Percentiles rank a stretch among this genome's conserved stretches.
phyloP scores from a whole-genome alignment of 2,329 filamentous ascomycete genomes.

The Diaporthe citri region DNA sequence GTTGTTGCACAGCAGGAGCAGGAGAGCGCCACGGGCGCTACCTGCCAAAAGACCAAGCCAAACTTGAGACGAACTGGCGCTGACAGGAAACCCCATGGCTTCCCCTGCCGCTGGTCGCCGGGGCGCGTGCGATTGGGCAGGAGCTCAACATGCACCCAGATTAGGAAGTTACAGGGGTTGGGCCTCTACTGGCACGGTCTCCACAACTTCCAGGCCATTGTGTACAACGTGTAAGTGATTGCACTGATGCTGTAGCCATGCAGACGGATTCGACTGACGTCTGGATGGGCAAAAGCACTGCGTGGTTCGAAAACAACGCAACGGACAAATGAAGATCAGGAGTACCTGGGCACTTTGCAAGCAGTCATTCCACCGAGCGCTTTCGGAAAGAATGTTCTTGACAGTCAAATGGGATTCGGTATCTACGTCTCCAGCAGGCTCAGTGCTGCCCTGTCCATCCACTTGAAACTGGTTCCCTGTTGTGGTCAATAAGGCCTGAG shows the following conservation, averaged over 20 bases:
- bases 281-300: neutral
- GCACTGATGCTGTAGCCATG: neutral
- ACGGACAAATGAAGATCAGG: neutral
- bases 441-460: no score
- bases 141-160: constrained; percentile 1
- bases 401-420: no score
- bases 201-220: neutral
- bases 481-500: no score
- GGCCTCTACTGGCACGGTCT: neutral
- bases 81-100: neutral
- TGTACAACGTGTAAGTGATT: neutral
- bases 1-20: constrained; percentile 21
- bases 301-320: no score
- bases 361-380: neutral
- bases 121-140: constrained; percentile 26
- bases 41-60: neutral
- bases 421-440: no score
- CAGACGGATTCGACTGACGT: neutral
- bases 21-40: constrained; percentile 19
- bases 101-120: neutral
- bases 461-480: no score
- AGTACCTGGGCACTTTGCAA: neutral
- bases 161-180: constrained; percentile 35
- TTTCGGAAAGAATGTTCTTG: no score
- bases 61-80: constrained; percentile 13